phyloP scores from a whole-genome alignment of 768 basidiomycete species.

The Sarcodon sp. region DNA sequence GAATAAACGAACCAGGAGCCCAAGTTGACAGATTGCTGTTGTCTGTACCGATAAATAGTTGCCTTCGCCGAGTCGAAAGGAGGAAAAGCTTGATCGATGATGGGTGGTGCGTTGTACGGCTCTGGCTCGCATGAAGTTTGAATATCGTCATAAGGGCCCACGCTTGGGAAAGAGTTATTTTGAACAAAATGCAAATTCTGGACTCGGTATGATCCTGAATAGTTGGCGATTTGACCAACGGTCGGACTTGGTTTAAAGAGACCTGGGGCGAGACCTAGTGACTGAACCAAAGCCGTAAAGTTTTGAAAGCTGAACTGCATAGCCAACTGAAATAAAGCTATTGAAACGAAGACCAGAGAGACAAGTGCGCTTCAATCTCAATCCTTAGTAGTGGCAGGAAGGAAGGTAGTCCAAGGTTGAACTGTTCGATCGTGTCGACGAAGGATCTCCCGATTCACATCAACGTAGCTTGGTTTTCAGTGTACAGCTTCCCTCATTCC shows the following conservation, averaged over 20 bases:
- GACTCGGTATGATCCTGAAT: conserved; percentile 1
- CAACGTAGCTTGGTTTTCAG: too few relatives aligned
- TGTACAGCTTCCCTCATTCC: too few relatives aligned
- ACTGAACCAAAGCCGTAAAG: conserved; percentile 18
- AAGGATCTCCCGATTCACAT: too few relatives aligned
- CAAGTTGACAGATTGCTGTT: conserved; percentile 52
- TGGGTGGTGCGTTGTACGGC: conserved; percentile 10
- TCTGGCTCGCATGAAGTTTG: conserved; percentile 7
- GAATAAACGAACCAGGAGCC: conserved; percentile 37
- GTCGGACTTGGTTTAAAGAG: conserved; percentile 16
- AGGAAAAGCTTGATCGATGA: conserved; percentile 25
- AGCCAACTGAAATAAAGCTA: neutral
- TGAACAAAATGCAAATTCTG: neutral
- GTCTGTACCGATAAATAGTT: conserved; percentile 43
- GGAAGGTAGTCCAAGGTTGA: too few relatives aligned
- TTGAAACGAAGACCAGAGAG: too few relatives aligned
- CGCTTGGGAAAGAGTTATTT: neutral
- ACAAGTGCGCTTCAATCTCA: too few relatives aligned
- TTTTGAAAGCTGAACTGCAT: conserved; percentile 14
- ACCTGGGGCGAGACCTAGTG: conserved; percentile 18
- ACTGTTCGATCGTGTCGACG: too few relatives aligned
- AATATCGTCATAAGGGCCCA: neutral
- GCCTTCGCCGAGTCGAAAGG: conserved; percentile 37
- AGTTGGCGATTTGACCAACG: conserved; percentile 1
- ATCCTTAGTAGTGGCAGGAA: too few relatives aligned